phyloP scores from a whole-genome alignment of 495 filamentous ascomycete genomes.

The Lichenothelia convexa region DNA sequence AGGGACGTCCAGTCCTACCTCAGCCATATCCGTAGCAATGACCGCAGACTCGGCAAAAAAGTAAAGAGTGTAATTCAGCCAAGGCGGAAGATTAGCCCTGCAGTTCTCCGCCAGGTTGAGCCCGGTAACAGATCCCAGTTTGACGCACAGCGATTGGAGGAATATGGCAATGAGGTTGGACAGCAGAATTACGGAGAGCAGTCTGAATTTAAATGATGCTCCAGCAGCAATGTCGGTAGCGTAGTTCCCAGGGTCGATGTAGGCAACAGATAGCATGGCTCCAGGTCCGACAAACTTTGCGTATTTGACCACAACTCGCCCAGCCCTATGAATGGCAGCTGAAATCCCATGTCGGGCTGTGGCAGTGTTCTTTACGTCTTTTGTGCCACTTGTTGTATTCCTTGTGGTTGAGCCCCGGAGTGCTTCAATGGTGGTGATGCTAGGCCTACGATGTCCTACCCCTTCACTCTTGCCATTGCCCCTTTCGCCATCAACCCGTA shows the following conservation, averaged over 20 bases:
- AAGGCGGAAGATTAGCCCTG: slow-evolving; percentile 52
- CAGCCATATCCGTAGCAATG: slow-evolving; percentile 79
- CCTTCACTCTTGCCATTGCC: too few relatives aligned
- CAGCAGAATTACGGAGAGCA: slow-evolving; percentile 66
- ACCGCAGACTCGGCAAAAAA: slow-evolving; percentile 62
- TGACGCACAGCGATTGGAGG: slow-evolving; percentile 65
- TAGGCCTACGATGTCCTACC: neutral
- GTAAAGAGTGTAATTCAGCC: slow-evolving; percentile 60
- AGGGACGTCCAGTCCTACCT: too few relatives aligned
- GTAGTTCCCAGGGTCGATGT: slow-evolving; percentile 39
- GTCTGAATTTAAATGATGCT: slow-evolving; percentile 26
- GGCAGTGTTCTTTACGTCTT: neutral
- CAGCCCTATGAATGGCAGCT: too few relatives aligned
- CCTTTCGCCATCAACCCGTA: neutral
- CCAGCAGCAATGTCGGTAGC: slow-evolving; percentile 59
- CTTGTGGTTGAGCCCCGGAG: neutral
- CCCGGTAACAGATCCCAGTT: slow-evolving; percentile 71
- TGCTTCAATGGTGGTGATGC: neutral
- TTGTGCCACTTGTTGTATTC: neutral
- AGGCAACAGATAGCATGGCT: slow-evolving; percentile 9
- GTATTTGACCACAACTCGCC: slow-evolving; percentile 21
- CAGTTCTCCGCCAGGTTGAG: slow-evolving; percentile 67
- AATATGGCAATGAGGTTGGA: slow-evolving; percentile 76
- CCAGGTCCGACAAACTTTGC: slow-evolving; percentile 63
- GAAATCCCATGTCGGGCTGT: too few relatives aligned